Conservation (phyloP, 257 asterid genomes). For the Solanum pinnatisectum region DNA sequence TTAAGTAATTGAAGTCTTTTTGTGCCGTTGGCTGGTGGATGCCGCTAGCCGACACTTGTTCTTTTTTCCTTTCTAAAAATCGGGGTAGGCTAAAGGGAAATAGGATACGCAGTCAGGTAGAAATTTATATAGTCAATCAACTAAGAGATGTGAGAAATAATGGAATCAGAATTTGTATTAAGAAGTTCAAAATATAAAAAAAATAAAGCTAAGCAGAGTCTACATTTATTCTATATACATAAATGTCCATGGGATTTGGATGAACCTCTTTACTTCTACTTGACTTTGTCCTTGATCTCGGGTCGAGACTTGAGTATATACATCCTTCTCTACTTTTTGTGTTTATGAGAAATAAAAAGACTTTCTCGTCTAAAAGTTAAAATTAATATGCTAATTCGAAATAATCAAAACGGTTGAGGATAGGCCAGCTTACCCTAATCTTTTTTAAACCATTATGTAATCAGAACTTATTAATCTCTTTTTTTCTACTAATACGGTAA, state of each 20-base stretch:
- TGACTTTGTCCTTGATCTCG: background rate
- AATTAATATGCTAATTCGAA: too few species aligned
- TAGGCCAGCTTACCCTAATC: background rate
- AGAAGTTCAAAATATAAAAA: too few species aligned
- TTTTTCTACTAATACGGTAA: background rate
- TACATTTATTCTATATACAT: background rate
- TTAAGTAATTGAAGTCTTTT: background rate
- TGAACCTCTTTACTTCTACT: background rate
- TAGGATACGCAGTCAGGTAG: background rate
- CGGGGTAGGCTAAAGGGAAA: background rate
- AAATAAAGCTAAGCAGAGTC: too few species aligned
- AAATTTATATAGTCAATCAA: background rate
- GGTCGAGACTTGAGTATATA: background rate
- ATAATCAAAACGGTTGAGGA: background rate
- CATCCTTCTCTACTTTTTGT: background rate
- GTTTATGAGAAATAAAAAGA: background rate
- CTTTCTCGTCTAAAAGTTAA: too few species aligned
- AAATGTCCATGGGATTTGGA: background rate
- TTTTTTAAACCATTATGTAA: background rate
- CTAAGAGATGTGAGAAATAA: fast-evolving
- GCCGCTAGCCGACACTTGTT: background rate
- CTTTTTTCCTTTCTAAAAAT: too few species aligned
- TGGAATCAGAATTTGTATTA: too few species aligned
- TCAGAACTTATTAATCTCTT: background rate
- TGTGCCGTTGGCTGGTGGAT: background rate